Evolutionary conservation across 139 green algal species (phyloP), one percentile per base, ranked within the genome.

Genomic region (Chlamydomonas sphaeroides): DNA sequence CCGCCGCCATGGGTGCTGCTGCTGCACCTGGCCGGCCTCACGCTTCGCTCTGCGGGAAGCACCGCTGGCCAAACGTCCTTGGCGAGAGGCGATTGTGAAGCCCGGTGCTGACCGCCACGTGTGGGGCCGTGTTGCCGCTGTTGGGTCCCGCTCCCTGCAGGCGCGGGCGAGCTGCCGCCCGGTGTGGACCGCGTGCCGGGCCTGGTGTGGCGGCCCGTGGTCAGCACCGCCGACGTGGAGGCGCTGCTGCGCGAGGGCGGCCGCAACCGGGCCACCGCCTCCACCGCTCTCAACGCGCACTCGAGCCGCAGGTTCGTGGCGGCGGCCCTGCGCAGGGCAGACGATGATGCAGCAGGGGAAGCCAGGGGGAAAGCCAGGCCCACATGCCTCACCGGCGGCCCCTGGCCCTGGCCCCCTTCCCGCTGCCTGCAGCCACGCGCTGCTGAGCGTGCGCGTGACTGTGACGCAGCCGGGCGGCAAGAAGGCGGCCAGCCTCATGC

Each of bases 231-330:
- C 41, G 68, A 51, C 6, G 84, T 86, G 66, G 68, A 89, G 65
- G 78, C 78, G 65, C 63, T 89, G 69, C 80, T 91, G 56, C 66
- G 70, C 2, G 88, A 92, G 63, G 89, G 89, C 65, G 71, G 45
- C 57, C 63, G 77, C 33, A 87, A 85, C 61, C 87, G 89, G 38
- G 75, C 81, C 56, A 90, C 87, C n/a, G 87, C 87, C 49, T 79
- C 87, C 14, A 89, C 85, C 45, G 82, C 88, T 10, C 95, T 98
- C 86, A 98, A 98, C 86, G 90, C 93, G 62, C 88, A 88, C 72
- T 92, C 79, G 80, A 92, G 84, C 56, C n/a, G n/a, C n/a, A n/a
- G n/a, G n/a, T n/a, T n/a, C n/a, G n/a, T n/a, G n/a, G n/a, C n/a
- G n/a, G n/a, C n/a, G n/a, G n/a, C n/a, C n/a, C n/a, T n/a, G n/a